These are phyloP conservation scores for Talaromyces sp. DNA, from an alignment of 2,329 filamentous ascomycete genomes.

Conservation along the genomic window DNA sequence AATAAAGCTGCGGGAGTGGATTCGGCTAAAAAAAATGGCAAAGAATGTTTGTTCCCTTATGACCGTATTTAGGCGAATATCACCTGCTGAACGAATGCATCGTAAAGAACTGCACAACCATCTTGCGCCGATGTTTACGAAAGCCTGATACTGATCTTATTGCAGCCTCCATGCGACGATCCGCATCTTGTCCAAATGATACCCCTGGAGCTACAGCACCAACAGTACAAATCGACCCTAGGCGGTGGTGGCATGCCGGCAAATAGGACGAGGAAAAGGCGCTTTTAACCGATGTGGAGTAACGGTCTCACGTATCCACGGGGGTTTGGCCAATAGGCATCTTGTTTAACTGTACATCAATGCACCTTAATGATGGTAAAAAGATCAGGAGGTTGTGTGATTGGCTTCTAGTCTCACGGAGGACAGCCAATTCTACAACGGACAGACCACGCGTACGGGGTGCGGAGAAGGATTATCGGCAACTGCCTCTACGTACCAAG, in stretches of 20 bases:
- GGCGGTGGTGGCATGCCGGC: background rate
- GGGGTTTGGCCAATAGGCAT: background rate
- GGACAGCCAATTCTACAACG: background rate
- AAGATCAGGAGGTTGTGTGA: background rate
- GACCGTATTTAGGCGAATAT: background rate
- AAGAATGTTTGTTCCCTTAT: background rate
- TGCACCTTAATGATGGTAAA: background rate
- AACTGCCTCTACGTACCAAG: background rate
- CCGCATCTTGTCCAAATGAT: too few species aligned
- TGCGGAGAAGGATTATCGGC: background rate
- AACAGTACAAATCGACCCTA: background rate
- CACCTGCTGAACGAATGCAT: background rate
- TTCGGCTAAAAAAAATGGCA: constrained; percentile 3
- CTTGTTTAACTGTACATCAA: background rate
- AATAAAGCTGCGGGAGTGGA: background rate
- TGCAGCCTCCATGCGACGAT: background rate
- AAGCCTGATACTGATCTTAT: background rate
- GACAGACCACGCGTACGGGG: background rate
- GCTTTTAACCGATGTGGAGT: constrained; percentile 4
- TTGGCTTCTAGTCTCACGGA: background rate
- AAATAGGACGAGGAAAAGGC: background rate
- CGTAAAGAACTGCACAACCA: background rate
- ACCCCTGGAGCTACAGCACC: background rate
- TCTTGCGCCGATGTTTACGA: background rate
- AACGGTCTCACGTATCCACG: background rate